phyloP scores from a whole-genome alignment of 768 basidiomycete species.

The Lentinus brumalis region DNA sequence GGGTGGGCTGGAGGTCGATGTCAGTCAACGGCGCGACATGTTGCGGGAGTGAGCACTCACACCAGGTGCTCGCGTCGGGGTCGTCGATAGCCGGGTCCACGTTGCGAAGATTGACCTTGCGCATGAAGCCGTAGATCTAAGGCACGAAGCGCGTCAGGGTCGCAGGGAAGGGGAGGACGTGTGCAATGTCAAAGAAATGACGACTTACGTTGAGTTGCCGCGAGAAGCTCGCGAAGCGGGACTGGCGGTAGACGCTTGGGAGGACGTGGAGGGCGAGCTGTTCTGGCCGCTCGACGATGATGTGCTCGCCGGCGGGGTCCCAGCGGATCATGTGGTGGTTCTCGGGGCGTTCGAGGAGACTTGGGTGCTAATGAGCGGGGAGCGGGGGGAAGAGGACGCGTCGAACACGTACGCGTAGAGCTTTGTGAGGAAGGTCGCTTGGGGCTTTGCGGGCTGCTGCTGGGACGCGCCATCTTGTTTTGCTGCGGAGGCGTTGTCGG shows the following conservation, averaged over 20 bases:
- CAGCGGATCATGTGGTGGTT: conserved; percentile 98
- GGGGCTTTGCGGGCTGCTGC: conserved; percentile 63
- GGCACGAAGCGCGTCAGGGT: conserved; percentile 10
- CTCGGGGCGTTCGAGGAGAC: conserved; percentile 86
- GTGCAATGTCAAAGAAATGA: conserved; percentile 27
- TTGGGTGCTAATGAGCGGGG: conserved; percentile 33
- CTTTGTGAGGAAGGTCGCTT: conserved; percentile 96
- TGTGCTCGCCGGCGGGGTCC: conserved; percentile 91
- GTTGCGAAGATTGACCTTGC: conserved; percentile 94
- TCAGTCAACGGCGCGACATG: background rate
- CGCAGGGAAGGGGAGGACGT: conserved; percentile 19
- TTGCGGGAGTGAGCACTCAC: conserved; percentile 51
- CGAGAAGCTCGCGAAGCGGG: conserved; percentile 95
- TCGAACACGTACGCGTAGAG: conserved; percentile 78
- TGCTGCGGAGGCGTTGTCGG: conserved; percentile 33
- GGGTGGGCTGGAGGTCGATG: conserved; percentile 67
- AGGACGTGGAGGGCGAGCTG: conserved; percentile 93
- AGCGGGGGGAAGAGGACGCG: conserved; percentile 6
- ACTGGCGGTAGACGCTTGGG: conserved; percentile 93
- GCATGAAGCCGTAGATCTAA: conserved; percentile 99
- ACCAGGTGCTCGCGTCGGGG: conserved; percentile 96
- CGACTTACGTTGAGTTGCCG: conserved; percentile 88
- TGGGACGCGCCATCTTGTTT: conserved; percentile 41
- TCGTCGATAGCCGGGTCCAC: conserved; percentile 94
- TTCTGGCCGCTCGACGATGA: conserved; percentile 93